Evolutionary conservation across 768 basidiomycete species (phyloP).

Genomic region (Atractiella rhizophila): DNA sequence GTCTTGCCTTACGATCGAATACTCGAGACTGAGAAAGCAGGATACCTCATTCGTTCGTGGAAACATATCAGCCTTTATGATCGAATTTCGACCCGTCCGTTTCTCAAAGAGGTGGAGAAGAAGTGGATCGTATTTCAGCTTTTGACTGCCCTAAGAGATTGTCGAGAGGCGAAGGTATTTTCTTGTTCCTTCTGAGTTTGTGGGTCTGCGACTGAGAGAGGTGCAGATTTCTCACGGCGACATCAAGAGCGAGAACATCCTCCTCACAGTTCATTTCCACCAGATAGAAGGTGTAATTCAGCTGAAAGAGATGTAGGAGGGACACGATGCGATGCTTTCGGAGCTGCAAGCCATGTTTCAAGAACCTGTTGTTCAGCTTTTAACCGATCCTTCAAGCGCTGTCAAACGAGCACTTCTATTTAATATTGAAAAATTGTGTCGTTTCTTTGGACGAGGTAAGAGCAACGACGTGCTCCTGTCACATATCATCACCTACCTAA

Average conservation of each 20-base stretch:
- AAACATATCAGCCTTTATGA: conserved; percentile 82
- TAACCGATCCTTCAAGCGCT: conserved; percentile 64
- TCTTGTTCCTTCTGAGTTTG: neutral
- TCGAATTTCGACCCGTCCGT: conserved; percentile 95
- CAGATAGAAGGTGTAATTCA: no score
- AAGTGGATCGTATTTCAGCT: conserved; percentile 95
- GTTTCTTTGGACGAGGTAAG: conserved; percentile 73
- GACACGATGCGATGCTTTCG: conserved; percentile 62
- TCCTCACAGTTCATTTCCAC: conserved; percentile 37
- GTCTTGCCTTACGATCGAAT: conserved; percentile 70
- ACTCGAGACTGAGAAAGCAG: conserved; percentile 84
- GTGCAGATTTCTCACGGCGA: conserved; percentile 72
- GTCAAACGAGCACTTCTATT: conserved; percentile 77
- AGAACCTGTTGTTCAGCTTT: conserved; percentile 38
- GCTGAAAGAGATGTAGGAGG: conserved; percentile 33
- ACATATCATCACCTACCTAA: conserved; percentile 58
- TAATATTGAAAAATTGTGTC: conserved; percentile 65
- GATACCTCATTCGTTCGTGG: conserved; percentile 86
- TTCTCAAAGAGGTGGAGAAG: conserved; percentile 73
- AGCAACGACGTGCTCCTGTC: conserved; percentile 87
- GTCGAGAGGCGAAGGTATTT: conserved; percentile 39
- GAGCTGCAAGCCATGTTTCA: conserved; percentile 67
- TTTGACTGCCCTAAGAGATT: conserved; percentile 55
- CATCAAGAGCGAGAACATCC: conserved; percentile 88
- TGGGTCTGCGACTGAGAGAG: no score